These are phyloP conservation scores for Zizania palustris DNA, from an alignment of 202 grass and related monocot species.

Conservation along the genomic window DNA sequence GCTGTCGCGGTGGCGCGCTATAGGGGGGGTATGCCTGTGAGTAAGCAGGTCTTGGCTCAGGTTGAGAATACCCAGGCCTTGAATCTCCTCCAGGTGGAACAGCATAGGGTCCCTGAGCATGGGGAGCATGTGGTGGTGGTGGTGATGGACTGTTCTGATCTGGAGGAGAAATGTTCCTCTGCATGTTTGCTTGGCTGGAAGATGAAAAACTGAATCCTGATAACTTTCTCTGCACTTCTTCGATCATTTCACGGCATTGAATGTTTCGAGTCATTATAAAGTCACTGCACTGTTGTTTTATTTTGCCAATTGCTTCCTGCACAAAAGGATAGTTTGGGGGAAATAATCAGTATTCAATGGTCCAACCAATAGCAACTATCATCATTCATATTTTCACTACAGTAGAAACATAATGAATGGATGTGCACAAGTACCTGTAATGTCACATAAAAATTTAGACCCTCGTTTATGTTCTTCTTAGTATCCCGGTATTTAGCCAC, in stretches of 20 bases:
- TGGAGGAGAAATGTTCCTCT: slow-evolving; percentile 54
- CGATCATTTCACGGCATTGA: slow-evolving; percentile 97
- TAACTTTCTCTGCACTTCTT: slow-evolving; percentile 89
- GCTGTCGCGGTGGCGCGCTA: slow-evolving; percentile 53
- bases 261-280: slow-evolving; percentile 93
- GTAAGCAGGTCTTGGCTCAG: slow-evolving; percentile 67
- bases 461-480: slow-evolving; percentile 91
- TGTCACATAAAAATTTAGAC: slow-evolving; percentile 88
- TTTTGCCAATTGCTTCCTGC: slow-evolving; percentile 89
- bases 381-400: slow-evolving; percentile 29
- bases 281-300: slow-evolving; percentile 93
- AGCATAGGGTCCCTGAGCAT: slow-evolving; percentile 55
- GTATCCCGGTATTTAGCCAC: slow-evolving; percentile 85
- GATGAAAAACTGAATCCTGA: slow-evolving; percentile 89
- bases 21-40: slow-evolving; percentile 65
- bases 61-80: slow-evolving; percentile 55
- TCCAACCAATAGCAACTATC: slow-evolving; percentile 8
- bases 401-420: slow-evolving; percentile 28
- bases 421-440: slow-evolving; percentile 66
- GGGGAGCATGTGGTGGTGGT: slow-evolving; percentile 43
- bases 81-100: slow-evolving; percentile 43
- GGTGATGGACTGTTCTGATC: slow-evolving; percentile 60
- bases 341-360: slow-evolving; percentile 2
- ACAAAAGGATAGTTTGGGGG: slow-evolving; percentile 15
- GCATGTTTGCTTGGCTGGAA: slow-evolving; percentile 40